These are phyloP conservation scores for Ceratobasidium theobromae DNA, from an alignment of 1,284 basidiomycete genomes.

Conservation along the genomic window DNA sequence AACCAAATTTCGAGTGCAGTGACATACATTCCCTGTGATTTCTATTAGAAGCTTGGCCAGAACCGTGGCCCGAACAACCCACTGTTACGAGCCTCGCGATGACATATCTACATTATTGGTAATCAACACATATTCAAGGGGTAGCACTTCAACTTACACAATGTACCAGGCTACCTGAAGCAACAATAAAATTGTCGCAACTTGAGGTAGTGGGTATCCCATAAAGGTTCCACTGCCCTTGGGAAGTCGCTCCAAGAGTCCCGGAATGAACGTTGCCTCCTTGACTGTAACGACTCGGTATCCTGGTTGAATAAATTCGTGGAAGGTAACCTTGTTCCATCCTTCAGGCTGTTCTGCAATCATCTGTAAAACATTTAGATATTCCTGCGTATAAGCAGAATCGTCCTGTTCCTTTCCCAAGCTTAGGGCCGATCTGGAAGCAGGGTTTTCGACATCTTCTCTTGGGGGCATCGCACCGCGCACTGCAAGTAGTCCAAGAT, in stretches of 20 bases:
- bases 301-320: constrained; percentile 29
- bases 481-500: constrained; percentile 32
- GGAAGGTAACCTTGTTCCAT: constrained; percentile 32
- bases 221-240: constrained; percentile 31
- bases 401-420: not conserved
- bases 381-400: constrained; percentile 5
- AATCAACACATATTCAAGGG: not conserved
- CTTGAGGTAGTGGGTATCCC: constrained; percentile 31
- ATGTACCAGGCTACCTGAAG: constrained; percentile 32
- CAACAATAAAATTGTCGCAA: constrained; percentile 28
- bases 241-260: constrained; percentile 30
- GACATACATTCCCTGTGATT: constrained; percentile 22
- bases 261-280: constrained; percentile 31
- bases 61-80: not conserved
- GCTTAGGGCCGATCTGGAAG: not conserved
- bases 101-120: not conserved
- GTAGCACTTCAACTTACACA: constrained; percentile 4
- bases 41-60: not conserved
- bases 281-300: constrained; percentile 31
- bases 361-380: constrained; percentile 11
- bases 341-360: constrained; percentile 20
- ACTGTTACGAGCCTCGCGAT: constrained; percentile 8
- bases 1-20: constrained; percentile 33
- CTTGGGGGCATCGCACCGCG: constrained; percentile 16
- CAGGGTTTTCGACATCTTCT: constrained; percentile 17